Percentiles rank a stretch among this genome's conserved stretches.
Conservation (phyloP, 2,329 filamentous ascomycete species). For the Phyllosticta paracitricarpa region DNA sequence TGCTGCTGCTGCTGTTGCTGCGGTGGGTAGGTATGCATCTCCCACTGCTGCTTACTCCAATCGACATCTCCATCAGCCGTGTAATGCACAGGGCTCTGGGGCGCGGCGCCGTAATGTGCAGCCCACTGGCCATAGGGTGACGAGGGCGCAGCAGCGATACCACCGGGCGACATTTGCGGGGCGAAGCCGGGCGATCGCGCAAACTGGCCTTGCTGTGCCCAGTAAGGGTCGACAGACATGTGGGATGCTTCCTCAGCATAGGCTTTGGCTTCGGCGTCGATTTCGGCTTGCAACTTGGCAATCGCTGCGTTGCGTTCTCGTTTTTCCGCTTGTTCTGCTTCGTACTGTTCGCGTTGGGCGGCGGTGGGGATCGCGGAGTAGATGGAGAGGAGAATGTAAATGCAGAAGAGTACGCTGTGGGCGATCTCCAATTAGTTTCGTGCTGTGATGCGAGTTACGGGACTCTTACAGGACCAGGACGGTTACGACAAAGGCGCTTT, state of each 20-base stretch:
- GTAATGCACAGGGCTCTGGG: slow-evolving; percentile 2
- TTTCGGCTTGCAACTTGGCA: slow-evolving; percentile 25
- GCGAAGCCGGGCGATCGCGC: neutral
- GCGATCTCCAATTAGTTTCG: neutral
- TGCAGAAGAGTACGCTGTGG: slow-evolving; percentile 48
- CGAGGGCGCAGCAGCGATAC: slow-evolving; percentile 10
- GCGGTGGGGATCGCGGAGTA: slow-evolving; percentile 43
- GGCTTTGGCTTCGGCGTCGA: slow-evolving; percentile 13
- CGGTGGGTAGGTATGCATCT: slow-evolving; percentile 19
- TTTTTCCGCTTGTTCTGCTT: slow-evolving; percentile 12
- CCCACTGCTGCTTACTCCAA: slow-evolving; percentile 26
- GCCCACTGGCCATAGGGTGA: slow-evolving; percentile 31
- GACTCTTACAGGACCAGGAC: slow-evolving; percentile 57
- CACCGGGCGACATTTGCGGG: neutral
- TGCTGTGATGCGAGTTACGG: neutral
- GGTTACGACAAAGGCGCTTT: slow-evolving; percentile 55
- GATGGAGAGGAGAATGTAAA: slow-evolving; percentile 49
- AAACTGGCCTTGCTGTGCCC: slow-evolving; percentile 6
- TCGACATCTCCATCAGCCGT: slow-evolving; percentile 3
- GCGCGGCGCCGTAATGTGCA: slow-evolving; percentile 20
- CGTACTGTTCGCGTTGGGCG: slow-evolving; percentile 17
- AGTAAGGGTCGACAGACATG: slow-evolving; percentile 7
- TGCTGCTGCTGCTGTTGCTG: neutral
- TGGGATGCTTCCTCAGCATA: neutral
- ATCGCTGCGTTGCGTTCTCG: slow-evolving; percentile 20